phyloP scores from a whole-genome alignment of 2,329 filamentous ascomycete species.

The Scortechinia acanthostroma region DNA sequence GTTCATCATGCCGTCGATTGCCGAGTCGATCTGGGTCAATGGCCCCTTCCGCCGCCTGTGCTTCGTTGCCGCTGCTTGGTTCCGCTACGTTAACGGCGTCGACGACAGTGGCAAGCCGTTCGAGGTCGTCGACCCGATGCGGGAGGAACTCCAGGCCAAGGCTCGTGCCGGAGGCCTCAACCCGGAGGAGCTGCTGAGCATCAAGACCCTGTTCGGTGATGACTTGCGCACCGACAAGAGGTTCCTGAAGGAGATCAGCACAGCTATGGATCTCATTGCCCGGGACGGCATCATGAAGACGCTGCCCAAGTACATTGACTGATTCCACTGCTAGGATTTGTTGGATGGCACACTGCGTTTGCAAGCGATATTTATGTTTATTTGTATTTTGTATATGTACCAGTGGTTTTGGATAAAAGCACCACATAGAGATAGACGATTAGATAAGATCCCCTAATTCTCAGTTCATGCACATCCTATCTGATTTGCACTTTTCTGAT shows the following conservation, averaged over 20 bases:
- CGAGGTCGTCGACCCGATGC: conserved; percentile 37
- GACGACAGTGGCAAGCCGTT: conserved; percentile 34
- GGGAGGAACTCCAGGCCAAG: conserved; percentile 33
- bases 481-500: too few relatives aligned
- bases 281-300: conserved; percentile 38
- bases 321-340: background rate
- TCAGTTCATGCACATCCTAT: too few relatives aligned
- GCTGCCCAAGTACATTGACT: conserved; percentile 36
- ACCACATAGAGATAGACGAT: background rate
- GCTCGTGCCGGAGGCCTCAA: conserved; percentile 31
- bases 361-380: background rate
- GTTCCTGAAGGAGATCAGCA: conserved; percentile 35
- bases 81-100: conserved; percentile 39
- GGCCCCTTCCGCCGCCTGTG: conserved; percentile 36
- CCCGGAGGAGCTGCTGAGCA: conserved; percentile 31
- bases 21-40: conserved; percentile 33
- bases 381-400: background rate
- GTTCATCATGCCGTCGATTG: conserved; percentile 38
- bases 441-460: too few relatives aligned
- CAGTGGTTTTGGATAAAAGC: too few relatives aligned
- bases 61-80: conserved; percentile 39
- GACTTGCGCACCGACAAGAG: conserved; percentile 36
- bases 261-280: conserved; percentile 34
- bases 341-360: background rate
- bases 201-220: conserved; percentile 39